A percentile compares a stretch with the other conserved stretches of the same genome.
phyloP scores from a whole-genome alignment of 2,329 filamentous ascomycete species.

The Fusarium albidum region DNA sequence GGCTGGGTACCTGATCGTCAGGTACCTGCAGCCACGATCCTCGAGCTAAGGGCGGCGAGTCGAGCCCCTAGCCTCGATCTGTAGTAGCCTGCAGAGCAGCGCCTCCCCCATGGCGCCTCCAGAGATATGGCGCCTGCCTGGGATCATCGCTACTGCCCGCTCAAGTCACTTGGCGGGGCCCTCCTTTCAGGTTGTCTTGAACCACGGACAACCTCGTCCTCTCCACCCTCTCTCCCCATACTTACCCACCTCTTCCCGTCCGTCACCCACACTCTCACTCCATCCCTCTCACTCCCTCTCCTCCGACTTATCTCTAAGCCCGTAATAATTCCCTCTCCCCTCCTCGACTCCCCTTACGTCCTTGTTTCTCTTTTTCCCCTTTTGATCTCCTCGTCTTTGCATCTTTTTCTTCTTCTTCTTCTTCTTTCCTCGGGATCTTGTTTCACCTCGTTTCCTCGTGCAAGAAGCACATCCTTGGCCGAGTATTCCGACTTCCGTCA shows the following conservation, averaged over 20 bases:
- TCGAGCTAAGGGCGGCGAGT: background rate
- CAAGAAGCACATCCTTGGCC: conserved; percentile 10
- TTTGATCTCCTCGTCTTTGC: conserved; percentile 16
- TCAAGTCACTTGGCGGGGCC: conserved; percentile 15
- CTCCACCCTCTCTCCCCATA: conserved; percentile 25
- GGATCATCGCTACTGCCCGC: conserved; percentile 15
- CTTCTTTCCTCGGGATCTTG: background rate
- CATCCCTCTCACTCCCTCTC: conserved; percentile 13
- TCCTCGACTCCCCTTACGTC: conserved; percentile 3
- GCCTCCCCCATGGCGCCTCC: background rate
- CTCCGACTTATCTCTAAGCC: conserved; percentile 12
- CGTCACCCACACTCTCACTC: conserved; percentile 21
- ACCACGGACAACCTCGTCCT: conserved; percentile 20
- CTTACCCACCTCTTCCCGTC: conserved; percentile 21
- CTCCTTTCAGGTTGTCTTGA: conserved; percentile 27
- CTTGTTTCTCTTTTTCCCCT: conserved; percentile 17
- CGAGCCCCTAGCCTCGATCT: conserved; percentile 3
- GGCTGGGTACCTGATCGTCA: conserved; percentile 27
- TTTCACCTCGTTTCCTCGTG: conserved; percentile 12
- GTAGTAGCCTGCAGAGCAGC: conserved; percentile 1
- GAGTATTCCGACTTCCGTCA: conserved; percentile 21
- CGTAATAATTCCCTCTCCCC: conserved; percentile 29
- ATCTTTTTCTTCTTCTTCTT: conserved; percentile 16
- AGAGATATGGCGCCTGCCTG: conserved; percentile 10
- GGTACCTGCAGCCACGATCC: conserved; percentile 23